Conservation (phyloP, 441 rosid genomes). For the Melastoma candidum region DNA sequence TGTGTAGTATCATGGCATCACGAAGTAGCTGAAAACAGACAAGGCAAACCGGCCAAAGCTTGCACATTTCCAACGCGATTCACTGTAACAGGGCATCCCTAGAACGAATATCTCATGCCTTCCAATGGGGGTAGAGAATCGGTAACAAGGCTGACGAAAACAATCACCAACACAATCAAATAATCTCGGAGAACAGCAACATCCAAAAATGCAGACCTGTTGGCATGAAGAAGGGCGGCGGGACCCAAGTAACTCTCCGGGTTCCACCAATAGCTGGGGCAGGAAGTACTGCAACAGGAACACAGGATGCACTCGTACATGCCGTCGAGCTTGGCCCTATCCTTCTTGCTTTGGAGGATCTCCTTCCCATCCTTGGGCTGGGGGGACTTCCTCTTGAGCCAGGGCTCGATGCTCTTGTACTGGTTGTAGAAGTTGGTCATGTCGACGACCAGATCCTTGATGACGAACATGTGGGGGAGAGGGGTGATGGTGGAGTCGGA, state of each 20-base stretch:
- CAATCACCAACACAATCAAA: not conserved
- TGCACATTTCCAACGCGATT: too few relatives aligned
- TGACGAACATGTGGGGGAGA: conserved; percentile 91
- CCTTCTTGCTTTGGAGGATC: conserved; percentile 77
- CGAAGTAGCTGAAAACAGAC: too few relatives aligned
- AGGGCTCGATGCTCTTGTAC: conserved; percentile 98
- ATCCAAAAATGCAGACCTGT: conserved; percentile 33
- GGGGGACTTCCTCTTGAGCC: conserved; percentile 93
- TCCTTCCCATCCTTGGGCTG: conserved; percentile 61
- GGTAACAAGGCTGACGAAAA: not conserved
- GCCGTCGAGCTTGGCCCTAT: conserved; percentile 86
- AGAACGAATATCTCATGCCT: too few relatives aligned
- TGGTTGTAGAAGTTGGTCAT: conserved; percentile 94
- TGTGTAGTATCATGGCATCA: too few relatives aligned
- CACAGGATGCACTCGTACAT: conserved; percentile 95
- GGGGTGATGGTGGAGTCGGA: conserved; percentile 50
- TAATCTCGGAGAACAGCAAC: not conserved
- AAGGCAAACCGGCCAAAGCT: too few relatives aligned
- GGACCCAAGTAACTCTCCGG: conserved; percentile 95
- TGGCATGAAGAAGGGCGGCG: conserved; percentile 91
- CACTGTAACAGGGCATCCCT: too few relatives aligned
- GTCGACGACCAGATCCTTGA: conserved; percentile 91
- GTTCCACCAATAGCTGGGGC: conserved; percentile 99
- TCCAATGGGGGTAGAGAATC: too few relatives aligned
- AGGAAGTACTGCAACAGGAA: conserved; percentile 90